Base-by-base conservation (phyloP, 148 eudicot species). In the Amaranthus palmeri region DNA sequence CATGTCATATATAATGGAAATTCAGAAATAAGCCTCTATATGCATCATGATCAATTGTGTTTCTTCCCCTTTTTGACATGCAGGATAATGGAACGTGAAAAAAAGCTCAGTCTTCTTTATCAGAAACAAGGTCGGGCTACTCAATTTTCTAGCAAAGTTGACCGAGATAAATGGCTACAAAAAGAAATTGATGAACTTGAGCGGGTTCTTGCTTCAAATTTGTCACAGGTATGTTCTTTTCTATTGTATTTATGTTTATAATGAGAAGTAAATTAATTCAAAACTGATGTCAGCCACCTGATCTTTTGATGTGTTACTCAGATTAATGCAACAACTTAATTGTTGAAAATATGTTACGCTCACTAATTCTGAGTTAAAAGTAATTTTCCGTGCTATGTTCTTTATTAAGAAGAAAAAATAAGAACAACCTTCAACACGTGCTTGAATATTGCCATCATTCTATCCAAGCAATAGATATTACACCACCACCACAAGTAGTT, bases 101-200 rank as follows among this genome's bases (percentile, higher is more conserved):
- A 92, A 83, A 78, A 85, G 86, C 96, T 96, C 46, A 92, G 96
- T 88, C 83, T 96, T 71, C 93, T 96, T 67, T 96, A 96, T 79
- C 99, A 90, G 76, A 96, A 96, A 80, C 97, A 88, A 80, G 99
- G 97, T 56, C 96, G 99, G 74, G 92, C 99, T 56, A 90, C 97
- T 58, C 99, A 96, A 86, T 96, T 96, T 82, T 76, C 86, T 49
- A 83, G 67, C 79, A 96, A 92, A 84, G 92, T 88, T 81, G 96
- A 84, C 65, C 99, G 97, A 70, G 97, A 96, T 76, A 66, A 81
- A 81, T 96, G 99, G 99, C 96, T 96, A 61, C 83, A 84, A 65
- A 88, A 81, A 71, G 99, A 96, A 85, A 92, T 92, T 72, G 83
- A 78, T 67, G 92, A 96, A 73, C 96, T 90, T 68, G 78, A 87